A percentile compares a stretch with the other conserved stretches of the same genome.
These are phyloP conservation scores for Eremochloa ophiuroides DNA, from an alignment of 176 grass and related monocot species.

Conservation along the genomic window DNA sequence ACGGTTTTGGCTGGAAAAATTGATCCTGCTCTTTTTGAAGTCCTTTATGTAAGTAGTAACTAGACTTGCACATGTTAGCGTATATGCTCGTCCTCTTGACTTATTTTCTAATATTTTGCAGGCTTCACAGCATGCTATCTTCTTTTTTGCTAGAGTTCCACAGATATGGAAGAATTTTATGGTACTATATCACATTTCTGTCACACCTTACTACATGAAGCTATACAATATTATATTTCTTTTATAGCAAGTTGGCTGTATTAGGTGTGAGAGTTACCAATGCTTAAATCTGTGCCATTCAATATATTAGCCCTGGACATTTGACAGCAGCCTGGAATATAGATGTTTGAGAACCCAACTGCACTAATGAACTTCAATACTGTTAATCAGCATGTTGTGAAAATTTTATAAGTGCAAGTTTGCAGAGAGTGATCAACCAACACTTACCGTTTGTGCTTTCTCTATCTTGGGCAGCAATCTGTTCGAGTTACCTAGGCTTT, in stretches of 20 bases:
- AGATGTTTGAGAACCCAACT: neutral
- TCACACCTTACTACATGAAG: neutral
- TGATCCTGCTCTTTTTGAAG: conserved; percentile 89
- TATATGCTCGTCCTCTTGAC: neutral
- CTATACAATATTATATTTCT: neutral
- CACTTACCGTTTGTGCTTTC: neutral
- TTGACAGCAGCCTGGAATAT: neutral
- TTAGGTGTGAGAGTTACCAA: neutral
- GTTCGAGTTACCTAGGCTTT: neutral
- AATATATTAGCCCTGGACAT: neutral
- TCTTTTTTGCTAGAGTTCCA: conserved; percentile 94
- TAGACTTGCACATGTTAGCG: neutral
- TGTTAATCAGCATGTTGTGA: neutral
- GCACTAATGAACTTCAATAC: neutral
- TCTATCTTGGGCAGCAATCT: neutral
- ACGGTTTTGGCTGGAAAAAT: conserved; percentile 77
- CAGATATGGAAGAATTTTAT: conserved; percentile 96
- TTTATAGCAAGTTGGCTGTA: conserved; percentile 8
- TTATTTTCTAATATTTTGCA: conserved; percentile 28
- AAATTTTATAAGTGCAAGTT: neutral
- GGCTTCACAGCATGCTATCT: conserved; percentile 92
- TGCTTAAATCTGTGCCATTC: neutral
- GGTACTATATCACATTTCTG: conserved; percentile 33
- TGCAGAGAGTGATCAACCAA: neutral
- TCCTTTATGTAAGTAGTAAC: conserved; percentile 72